A percentile compares a stretch with the other conserved stretches of the same genome.
Evolutionary conservation across 2,329 filamentous ascomycete species (phyloP).

Genomic region (Aspergillus sojae): DNA sequence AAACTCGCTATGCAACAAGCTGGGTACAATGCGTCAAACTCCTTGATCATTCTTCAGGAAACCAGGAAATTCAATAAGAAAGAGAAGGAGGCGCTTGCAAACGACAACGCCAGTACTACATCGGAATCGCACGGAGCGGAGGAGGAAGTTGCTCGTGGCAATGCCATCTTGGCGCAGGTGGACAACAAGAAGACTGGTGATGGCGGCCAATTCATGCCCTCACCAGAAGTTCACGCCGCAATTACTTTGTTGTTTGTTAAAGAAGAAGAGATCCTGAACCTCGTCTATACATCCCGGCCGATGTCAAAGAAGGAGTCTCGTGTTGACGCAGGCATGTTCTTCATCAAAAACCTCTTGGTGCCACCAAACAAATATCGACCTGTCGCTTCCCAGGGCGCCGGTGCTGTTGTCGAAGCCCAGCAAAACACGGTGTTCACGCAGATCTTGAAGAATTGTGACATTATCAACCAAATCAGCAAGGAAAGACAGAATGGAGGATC

Average conservation of each 20-base stretch:
- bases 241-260: slow-evolving; percentile 80
- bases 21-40: slow-evolving; percentile 70
- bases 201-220: slow-evolving; percentile 71
- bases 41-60: slow-evolving; percentile 63
- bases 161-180: slow-evolving; percentile 43
- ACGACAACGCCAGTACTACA: slow-evolving; percentile 57
- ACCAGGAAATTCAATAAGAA: slow-evolving; percentile 44
- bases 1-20: slow-evolving; percentile 73
- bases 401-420: slow-evolving; percentile 81
- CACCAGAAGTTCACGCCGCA: slow-evolving; percentile 79
- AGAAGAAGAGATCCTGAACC: slow-evolving; percentile 77
- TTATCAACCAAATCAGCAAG: slow-evolving; percentile 72
- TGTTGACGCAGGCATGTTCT: slow-evolving; percentile 89
- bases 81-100: slow-evolving; percentile 30
- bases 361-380: slow-evolving; percentile 91
- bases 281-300: slow-evolving; percentile 82
- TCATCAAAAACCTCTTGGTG: slow-evolving; percentile 81
- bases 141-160: slow-evolving; percentile 60
- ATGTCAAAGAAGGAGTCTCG: slow-evolving; percentile 58
- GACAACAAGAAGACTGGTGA: slow-evolving; percentile 37
- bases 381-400: slow-evolving; percentile 77
- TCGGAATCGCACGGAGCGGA: slow-evolving; percentile 60
- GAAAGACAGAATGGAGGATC: slow-evolving; percentile 61
- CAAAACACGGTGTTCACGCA: slow-evolving; percentile 87
- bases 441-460: slow-evolving; percentile 75